Percentiles rank a stretch among this genome's conserved stretches.
Evolutionary conservation across 208 protist genomes (phyloP).

Genomic region (Naegleria gruberi): DNA sequence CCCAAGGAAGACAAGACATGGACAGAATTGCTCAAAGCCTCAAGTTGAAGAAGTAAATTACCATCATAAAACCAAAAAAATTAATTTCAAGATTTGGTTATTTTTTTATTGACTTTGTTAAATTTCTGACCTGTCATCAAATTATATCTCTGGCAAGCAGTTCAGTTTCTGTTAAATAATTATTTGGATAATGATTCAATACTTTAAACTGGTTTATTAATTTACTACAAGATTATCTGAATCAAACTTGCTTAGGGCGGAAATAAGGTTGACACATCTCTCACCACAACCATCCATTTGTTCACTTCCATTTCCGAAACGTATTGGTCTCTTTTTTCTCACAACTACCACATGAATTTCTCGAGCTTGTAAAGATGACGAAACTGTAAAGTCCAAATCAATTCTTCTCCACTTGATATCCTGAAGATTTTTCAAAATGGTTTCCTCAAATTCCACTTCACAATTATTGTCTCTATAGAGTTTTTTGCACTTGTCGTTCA

Average conservation of each 20-base stretch:
- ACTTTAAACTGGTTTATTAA: no score
- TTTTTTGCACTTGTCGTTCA: neutral
- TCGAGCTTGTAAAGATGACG: neutral
- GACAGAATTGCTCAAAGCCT: conserved; percentile 72
- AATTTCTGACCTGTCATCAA: no score
- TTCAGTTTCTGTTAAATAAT: no score
- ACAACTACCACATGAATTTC: neutral
- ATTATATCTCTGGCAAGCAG: no score
- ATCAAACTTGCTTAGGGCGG: no score
- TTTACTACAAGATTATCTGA: no score
- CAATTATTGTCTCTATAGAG: neutral
- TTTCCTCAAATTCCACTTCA: neutral
- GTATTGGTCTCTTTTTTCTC: neutral
- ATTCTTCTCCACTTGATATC: neutral
- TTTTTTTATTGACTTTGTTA: no score
- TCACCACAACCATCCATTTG: neutral
- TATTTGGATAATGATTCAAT: no score
- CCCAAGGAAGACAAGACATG: conserved; percentile 79
- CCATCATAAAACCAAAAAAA: no score
- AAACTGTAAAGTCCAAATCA: neutral
- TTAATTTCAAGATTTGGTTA: no score
- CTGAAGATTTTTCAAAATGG: neutral
- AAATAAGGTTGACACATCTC: no score
- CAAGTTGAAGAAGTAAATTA: neutral
- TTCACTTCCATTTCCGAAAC: neutral